Evolutionary conservation across 2,329 filamentous ascomycete species (phyloP).

Genomic region (Cadophora malorum): DNA sequence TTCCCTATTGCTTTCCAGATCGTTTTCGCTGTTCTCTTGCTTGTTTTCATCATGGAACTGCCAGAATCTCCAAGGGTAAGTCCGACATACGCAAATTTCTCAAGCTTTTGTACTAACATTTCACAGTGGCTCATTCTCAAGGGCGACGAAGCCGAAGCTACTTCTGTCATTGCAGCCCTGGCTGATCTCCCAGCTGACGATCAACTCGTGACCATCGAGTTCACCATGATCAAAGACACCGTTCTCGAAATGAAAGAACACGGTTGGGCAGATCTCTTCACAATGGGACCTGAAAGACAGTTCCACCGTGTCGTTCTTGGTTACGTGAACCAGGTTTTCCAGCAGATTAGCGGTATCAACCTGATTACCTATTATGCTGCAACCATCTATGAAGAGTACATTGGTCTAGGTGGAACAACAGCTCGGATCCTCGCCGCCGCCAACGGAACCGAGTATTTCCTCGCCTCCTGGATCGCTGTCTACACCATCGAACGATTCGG

Average conservation of each 20-base stretch:
- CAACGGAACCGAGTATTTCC: conserved; percentile 54
- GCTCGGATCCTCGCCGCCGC: conserved; percentile 62
- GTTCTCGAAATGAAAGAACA: conserved; percentile 61
- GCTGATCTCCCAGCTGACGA: conserved; percentile 52
- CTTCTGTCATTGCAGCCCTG: conserved; percentile 52
- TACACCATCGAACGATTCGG: conserved; percentile 62
- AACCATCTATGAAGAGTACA: conserved; percentile 56
- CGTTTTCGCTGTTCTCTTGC: conserved; percentile 63
- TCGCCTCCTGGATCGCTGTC: conserved; percentile 49
- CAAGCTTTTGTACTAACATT: neutral
- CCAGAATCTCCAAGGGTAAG: conserved; percentile 55
- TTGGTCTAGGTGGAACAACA: conserved; percentile 53
- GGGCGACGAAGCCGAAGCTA: conserved; percentile 52
- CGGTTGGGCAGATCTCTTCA: conserved; percentile 53
- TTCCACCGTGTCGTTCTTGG: conserved; percentile 60
- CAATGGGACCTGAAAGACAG: conserved; percentile 57
- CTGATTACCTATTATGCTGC: conserved; percentile 55
- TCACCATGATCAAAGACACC: conserved; percentile 60
- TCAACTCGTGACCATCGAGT: conserved; percentile 61
- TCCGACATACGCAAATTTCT: neutral
- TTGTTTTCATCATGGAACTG: conserved; percentile 57
- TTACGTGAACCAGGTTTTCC: conserved; percentile 56
- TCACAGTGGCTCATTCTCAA: conserved; percentile 52
- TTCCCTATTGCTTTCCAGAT: conserved; percentile 67
- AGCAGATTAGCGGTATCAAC: conserved; percentile 55